A percentile compares a stretch with the other conserved stretches of the same genome.
phyloP scores from a whole-genome alignment of 2,329 filamentous ascomycete species.

The Nigrospora sphaerica region DNA sequence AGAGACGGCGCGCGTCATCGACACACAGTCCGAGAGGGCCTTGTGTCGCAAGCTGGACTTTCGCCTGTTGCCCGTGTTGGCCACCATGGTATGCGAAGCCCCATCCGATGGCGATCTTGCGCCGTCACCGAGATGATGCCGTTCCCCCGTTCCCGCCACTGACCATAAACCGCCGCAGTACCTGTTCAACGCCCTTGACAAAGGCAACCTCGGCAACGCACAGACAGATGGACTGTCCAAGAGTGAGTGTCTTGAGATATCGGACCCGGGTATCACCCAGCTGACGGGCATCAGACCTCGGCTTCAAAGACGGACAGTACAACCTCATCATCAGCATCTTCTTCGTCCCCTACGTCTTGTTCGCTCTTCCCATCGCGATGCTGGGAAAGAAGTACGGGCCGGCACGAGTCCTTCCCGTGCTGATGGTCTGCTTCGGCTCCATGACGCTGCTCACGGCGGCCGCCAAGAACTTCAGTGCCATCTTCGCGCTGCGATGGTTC shows the following conservation, averaged over 20 bases:
- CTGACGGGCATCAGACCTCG: constrained; percentile 32
- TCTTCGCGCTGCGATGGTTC: constrained; percentile 64
- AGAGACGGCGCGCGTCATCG: constrained; percentile 23
- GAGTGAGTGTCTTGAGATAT: neutral
- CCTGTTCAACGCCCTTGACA: constrained; percentile 40
- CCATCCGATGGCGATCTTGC: neutral
- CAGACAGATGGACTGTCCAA: constrained; percentile 44
- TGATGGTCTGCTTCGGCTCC: constrained; percentile 63
- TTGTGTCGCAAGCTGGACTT: constrained; percentile 49
- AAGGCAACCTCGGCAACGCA: constrained; percentile 48
- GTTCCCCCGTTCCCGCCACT: neutral
- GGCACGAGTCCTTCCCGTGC: constrained; percentile 49
- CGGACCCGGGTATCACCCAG: too few relatives aligned
- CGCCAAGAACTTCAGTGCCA: constrained; percentile 52
- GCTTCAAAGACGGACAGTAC: constrained; percentile 57
- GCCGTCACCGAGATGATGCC: too few relatives aligned
- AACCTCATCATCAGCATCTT: constrained; percentile 65
- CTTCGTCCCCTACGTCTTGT: constrained; percentile 67
- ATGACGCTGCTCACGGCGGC: constrained; percentile 54
- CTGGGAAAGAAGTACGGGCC: constrained; percentile 63
- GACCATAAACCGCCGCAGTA: constrained; percentile 15
- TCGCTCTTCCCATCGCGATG: constrained; percentile 58
- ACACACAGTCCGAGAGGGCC: constrained; percentile 37
- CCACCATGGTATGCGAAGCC: constrained; percentile 37
- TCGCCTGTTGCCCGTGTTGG: constrained; percentile 44